Conservation (phyloP, 495 filamentous ascomycete species). For the Aspergillus diversus region DNA sequence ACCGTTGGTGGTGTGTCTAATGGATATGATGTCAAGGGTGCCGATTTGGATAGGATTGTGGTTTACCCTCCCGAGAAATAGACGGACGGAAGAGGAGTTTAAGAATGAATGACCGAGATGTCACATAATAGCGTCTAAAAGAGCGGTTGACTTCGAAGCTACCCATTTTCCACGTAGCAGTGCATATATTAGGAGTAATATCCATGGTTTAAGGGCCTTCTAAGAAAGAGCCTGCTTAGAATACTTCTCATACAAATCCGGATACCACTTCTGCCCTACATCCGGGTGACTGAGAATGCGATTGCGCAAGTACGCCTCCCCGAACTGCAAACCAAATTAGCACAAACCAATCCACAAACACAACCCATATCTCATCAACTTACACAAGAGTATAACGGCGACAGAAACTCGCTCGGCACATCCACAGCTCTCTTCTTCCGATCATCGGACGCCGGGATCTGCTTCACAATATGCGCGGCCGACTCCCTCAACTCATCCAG, state of each 20-base stretch:
- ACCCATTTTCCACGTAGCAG: neutral
- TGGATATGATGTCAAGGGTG: constrained; percentile 29
- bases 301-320: constrained; percentile 65
- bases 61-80: constrained; percentile 29
- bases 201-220: neutral
- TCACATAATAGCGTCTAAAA: too few relatives aligned
- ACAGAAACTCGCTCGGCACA: constrained; percentile 49
- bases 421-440: constrained; percentile 44
- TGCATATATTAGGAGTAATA: neutral
- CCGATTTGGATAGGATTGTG: constrained; percentile 32
- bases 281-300: constrained; percentile 89
- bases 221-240: constrained; percentile 21
- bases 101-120: too few relatives aligned
- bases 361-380: constrained; percentile 15
- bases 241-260: constrained; percentile 62
- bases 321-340: constrained; percentile 35
- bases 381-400: constrained; percentile 46
- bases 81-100: too few relatives aligned
- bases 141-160: too few relatives aligned
- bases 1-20: constrained; percentile 30
- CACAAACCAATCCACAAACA: constrained; percentile 33
- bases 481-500: constrained; percentile 56
- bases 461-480: constrained; percentile 41
- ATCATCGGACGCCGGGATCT: constrained; percentile 40
- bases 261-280: constrained; percentile 86